Evolutionary conservation across 208 protist genomes (phyloP).

Genomic region (Wallacemonas rigidus): DNA sequence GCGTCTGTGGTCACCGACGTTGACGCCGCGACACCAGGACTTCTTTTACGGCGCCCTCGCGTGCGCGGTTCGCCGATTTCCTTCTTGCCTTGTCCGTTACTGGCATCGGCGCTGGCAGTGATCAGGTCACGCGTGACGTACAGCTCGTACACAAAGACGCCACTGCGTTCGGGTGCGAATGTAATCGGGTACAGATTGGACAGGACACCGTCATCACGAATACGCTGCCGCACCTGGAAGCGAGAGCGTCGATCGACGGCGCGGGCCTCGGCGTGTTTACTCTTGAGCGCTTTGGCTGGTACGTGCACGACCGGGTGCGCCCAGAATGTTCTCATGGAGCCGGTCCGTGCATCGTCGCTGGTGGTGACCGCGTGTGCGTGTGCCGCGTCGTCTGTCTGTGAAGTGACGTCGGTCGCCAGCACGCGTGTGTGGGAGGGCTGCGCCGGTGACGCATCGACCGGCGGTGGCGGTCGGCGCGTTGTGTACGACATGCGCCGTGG

Average conservation of each 20-base stretch:
- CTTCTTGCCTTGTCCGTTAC: neutral
- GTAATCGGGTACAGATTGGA: conserved; percentile 78
- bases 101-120: neutral
- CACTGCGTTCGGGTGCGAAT: conserved; percentile 16
- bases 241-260: conserved; percentile 63
- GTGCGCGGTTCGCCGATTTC: neutral
- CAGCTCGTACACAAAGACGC: conserved; percentile 76
- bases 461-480: no score
- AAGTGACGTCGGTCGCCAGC: neutral
- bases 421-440: neutral
- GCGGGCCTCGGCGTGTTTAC: conserved; percentile 44
- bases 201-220: conserved; percentile 72
- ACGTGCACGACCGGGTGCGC: conserved; percentile 35
- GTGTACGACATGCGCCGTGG: no score
- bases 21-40: no score
- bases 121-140: conserved; percentile 54
- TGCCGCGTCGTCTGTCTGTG: neutral
- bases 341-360: neutral
- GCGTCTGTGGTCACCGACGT: no score
- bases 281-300: conserved; percentile 46
- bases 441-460: no score
- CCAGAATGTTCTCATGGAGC: conserved; percentile 51
- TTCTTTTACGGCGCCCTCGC: no score
- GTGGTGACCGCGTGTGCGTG: neutral
- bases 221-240: conserved; percentile 49